Base-by-base conservation (phyloP, 1,284 basidiomycete genomes). In the Wolfiporia cocos region DNA sequence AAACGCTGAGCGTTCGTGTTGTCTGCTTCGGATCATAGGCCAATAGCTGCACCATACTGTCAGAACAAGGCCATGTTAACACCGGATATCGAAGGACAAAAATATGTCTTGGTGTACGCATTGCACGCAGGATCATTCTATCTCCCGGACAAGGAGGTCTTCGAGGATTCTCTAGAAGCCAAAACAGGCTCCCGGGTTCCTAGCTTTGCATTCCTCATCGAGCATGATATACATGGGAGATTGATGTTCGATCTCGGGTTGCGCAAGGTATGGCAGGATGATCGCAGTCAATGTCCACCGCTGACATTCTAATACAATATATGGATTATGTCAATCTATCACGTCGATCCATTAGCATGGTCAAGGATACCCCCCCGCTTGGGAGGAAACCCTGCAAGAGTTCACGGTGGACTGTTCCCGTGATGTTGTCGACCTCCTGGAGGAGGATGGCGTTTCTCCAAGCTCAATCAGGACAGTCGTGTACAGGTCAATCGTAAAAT, bases 131-230 rank as follows among this genome's bases (percentile, higher is more conserved):
- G 43, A 19, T 44, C 43, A 6, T 2, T 44, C 3, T 36, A 22
- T 17, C 43, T 44, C 3, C 43, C 37, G 20, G 37, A 44, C 30
- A 34, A 28, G 14, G 43, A 44, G 14, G 43, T 44, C 7, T 44
- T 44, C 38, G 43, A 44, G 17, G 43, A 40, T 22, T 18, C 37
- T 1, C n/a, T 44, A 18, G 37, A 34, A 3, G 23, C 23, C 5
- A 21, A 40, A 9, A 23, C 35, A 6, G 43, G 43, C 18, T 35
- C 38, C 3, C 30, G 23, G 20, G 43, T 44, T 9, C 43, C 43
- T 3, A 34, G 36, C 28, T 44, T 44, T 14, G 43, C 43, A 5
- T 44, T 44, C 33, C 30, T 44, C 9, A 19, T 44, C 15, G 33
- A 44, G 18, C 43, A 44, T 21, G 24, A 26, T 17, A 17, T 18